A percentile compares a stretch with the other conserved stretches of the same genome.
Evolutionary conservation across 2,329 filamentous ascomycete genomes (phyloP).

Genomic region (Acrocalymma vagum): DNA sequence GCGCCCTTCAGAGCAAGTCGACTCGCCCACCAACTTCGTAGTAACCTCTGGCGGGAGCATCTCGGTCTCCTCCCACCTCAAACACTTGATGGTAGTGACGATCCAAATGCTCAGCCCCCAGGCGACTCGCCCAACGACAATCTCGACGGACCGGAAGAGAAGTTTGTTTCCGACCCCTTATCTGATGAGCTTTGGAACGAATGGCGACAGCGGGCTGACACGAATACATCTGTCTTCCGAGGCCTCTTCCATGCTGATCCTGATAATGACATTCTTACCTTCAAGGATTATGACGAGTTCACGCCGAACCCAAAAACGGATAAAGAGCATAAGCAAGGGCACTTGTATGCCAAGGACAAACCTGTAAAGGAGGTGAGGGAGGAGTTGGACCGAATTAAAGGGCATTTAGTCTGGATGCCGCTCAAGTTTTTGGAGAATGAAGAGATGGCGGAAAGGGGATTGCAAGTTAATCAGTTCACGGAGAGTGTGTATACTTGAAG

Average conservation of each 20-base stretch:
- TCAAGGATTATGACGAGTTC: constrained; percentile 88
- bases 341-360: constrained; percentile 80
- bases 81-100: constrained; percentile 68
- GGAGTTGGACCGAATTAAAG: constrained; percentile 81
- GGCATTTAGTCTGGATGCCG: constrained; percentile 96
- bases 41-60: constrained; percentile 90
- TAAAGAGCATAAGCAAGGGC: constrained; percentile 74
- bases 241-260: constrained; percentile 88
- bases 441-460: constrained; percentile 86
- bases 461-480: constrained; percentile 86
- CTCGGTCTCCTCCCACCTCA: constrained; percentile 82
- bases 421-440: constrained; percentile 84
- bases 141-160: constrained; percentile 72
- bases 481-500: constrained; percentile 79
- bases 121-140: constrained; percentile 75
- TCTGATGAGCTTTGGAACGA: constrained; percentile 65
- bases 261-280: constrained; percentile 87
- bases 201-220: constrained; percentile 75
- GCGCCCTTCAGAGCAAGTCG: constrained; percentile 78
- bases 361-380: constrained; percentile 71
- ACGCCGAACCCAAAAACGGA: constrained; percentile 63
- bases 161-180: constrained; percentile 69
- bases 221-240: constrained; percentile 78
- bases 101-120: constrained; percentile 81
- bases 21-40: constrained; percentile 81